Evolutionary conservation across 768 basidiomycete species (phyloP), one percentile per base, ranked within the genome.

Genomic region (Boletus speciosus): DNA sequence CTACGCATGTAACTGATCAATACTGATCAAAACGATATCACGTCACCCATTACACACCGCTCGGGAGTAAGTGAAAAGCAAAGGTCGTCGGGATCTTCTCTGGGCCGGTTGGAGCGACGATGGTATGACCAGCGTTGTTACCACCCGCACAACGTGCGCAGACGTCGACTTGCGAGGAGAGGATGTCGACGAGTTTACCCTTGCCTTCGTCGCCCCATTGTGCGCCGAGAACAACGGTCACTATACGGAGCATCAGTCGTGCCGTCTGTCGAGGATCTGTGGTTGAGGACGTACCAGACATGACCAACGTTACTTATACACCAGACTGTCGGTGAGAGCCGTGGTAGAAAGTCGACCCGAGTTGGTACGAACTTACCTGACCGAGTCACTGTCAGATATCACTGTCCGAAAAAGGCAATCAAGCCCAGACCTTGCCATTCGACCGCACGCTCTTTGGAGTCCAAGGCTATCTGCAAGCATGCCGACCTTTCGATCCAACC

Each of bases 51-150:
- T 12, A 6, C 42, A 67, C 58, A 93, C 96, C 97, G 63, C 89
- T 90, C 1, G 97, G 97, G 29, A 98, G 77, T 15, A 98, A 76
- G 76, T 98, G 97, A 72, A 99, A 99, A 37, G 94, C 94, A 73
- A 90, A 98, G 2, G 85, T 93, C 61, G 81, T 94, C 73, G 84
- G 83, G 54, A 82, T 76, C 42, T 81, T 81, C 55, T 90, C 82
- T 43, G 84, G 80, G 11, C 82, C 81, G 25, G 82, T 70, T 6
- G 87, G 85, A 6, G 85, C 91, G 59, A 99, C 88, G 70, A 99
- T 98, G 23, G 97, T 98, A 74, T 99, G 97, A 2, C 97, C 97
- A 23, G 97, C 97, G 69, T 99, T 99, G 76, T 98, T 98, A 11
- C 97, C 97, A 14, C 97, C 97, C 12, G 97, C 97, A 69, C 93